Evolutionary conservation across 1,284 basidiomycete genomes (phyloP).

Genomic region (Hortiboletus rubellus): DNA sequence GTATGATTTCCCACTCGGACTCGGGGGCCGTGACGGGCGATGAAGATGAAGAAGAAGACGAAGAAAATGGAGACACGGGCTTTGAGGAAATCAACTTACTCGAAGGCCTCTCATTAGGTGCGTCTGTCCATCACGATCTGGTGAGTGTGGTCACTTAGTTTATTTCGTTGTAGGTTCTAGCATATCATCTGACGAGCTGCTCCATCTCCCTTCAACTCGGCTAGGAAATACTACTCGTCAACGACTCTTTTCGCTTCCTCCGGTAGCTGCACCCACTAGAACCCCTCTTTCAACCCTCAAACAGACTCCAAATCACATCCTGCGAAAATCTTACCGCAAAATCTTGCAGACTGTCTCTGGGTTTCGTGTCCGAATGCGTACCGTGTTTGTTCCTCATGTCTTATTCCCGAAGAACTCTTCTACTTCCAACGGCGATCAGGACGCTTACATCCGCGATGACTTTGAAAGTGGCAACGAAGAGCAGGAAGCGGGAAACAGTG

Average conservation of each 20-base stretch:
- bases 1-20: constrained; percentile 15
- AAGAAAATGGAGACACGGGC: constrained; percentile 45
- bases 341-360: constrained; percentile 76
- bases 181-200: constrained; percentile 40
- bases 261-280: constrained; percentile 44
- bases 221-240: constrained; percentile 62
- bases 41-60: constrained; percentile 23
- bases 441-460: constrained; percentile 35
- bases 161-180: constrained; percentile 42
- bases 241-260: constrained; percentile 61
- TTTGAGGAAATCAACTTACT: constrained; percentile 83
- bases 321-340: constrained; percentile 85
- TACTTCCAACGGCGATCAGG: constrained; percentile 17
- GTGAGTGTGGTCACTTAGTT: not conserved
- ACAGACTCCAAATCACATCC: constrained; percentile 53
- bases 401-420: constrained; percentile 44
- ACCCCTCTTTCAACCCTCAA: constrained; percentile 43
- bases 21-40: constrained; percentile 25
- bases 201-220: constrained; percentile 62
- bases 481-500: constrained; percentile 71
- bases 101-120: constrained; percentile 60
- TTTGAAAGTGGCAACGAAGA: constrained; percentile 52
- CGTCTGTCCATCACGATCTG: constrained; percentile 13
- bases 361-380: constrained; percentile 85
- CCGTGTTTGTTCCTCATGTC: constrained; percentile 82